Evolutionary conservation across 2,329 filamentous ascomycete genomes (phyloP), one percentile per base, ranked within the genome.

Genomic region (Lojkania enalia): DNA sequence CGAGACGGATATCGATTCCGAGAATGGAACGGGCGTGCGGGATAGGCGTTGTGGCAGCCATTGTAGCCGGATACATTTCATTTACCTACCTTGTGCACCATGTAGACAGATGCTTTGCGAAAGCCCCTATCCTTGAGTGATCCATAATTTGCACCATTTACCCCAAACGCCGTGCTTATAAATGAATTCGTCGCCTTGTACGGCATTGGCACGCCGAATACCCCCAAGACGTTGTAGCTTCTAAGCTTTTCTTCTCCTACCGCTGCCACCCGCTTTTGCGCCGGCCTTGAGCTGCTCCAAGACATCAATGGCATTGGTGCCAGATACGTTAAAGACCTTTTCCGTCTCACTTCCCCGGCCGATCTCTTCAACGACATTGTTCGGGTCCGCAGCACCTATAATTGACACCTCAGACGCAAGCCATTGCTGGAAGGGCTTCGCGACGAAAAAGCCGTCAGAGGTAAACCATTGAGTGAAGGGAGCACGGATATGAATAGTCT

Each of bases 401-500:
- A 80, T 64, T 1, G 84, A 80, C 3, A 92, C 77, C 30, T 79
- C 77, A n/a, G 78, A 79, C 9, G 87, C 87, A 36, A 94, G 75
- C 73, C 88, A 83, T 64, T 84, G 80, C 77, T 94, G 88, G 71
- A 94, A 91, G 4, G 88, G 88, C 55, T 81, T 75, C 6, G 82
- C 80, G 35, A 90, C 80, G 66, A 94, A 90, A 66, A 78, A 80
- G 38, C 89, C 89, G 68, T 95, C 87, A 58, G 71, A 59, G 2
- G 74, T 76, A 57, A 92, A 94, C 87, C 87, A 94, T 41, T 80
- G 77, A 23, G 80, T 81, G 66, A 94, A 92, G 25, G 85, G 78
- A 33, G 80, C 79, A 50, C 78, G 71, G 48, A 90, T 70, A 52
- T 82, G 76, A 48, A 82, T 62, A 14, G 73, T 74, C 49, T 77